These are phyloP conservation scores for Hyphodiscus hymeniophilus DNA, from an alignment of 495 filamentous ascomycete species.

Conservation along the genomic window DNA sequence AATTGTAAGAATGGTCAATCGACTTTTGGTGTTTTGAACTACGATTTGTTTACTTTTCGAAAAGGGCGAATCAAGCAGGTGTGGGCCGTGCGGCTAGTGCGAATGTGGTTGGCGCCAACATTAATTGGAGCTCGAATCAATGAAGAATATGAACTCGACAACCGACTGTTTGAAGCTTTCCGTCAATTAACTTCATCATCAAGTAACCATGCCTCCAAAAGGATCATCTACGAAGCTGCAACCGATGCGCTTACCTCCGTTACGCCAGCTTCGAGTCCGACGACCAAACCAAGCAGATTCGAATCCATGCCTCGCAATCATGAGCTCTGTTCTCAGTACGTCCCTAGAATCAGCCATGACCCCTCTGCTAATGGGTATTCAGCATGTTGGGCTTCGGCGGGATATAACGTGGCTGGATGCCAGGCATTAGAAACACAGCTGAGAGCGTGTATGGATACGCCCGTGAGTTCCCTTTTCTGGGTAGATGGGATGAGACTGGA, in stretches of 20 bases:
- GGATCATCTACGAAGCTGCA: slow-evolving; percentile 22
- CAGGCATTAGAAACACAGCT: slow-evolving; percentile 72
- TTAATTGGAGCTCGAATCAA: neutral
- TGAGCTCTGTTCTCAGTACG: slow-evolving; percentile 88
- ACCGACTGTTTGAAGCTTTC: no score
- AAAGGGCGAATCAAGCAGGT: neutral
- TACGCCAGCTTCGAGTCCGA: slow-evolving; percentile 75
- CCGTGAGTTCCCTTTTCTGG: slow-evolving; percentile 39
- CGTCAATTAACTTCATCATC: neutral
- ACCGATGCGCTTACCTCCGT: slow-evolving; percentile 78
- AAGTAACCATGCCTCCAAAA: slow-evolving; percentile 21
- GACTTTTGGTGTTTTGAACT: neutral
- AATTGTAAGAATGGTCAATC: neutral
- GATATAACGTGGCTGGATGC: slow-evolving; percentile 66
- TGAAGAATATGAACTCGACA: no score
- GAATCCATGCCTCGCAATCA: slow-evolving; percentile 75
- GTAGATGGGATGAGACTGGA: neutral
- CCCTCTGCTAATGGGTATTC: slow-evolving; percentile 1
- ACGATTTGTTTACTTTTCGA: slow-evolving; percentile 1
- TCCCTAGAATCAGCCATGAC: slow-evolving; percentile 2
- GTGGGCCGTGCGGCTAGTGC: neutral
- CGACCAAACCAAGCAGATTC: slow-evolving; percentile 65
- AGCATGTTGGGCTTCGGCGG: slow-evolving; percentile 95
- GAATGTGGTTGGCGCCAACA: neutral
- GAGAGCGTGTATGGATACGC: slow-evolving; percentile 87